Conservation (phyloP, 768 basidiomycete genomes). For the Lentinula sp. region DNA sequence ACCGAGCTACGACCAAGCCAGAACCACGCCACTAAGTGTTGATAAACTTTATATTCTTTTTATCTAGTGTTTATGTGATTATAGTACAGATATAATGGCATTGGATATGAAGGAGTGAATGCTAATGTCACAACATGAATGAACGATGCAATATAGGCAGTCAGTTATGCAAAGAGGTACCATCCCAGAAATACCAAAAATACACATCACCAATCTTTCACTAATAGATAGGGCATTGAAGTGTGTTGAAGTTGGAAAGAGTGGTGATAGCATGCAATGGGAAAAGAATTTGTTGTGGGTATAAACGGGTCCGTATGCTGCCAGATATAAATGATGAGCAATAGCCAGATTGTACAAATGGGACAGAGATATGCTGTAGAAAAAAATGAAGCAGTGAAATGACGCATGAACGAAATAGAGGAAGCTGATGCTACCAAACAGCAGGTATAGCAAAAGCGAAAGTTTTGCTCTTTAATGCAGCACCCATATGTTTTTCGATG, state of each 20-base stretch:
- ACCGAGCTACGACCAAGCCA: too few relatives aligned
- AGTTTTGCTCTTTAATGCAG: conserved; percentile 54
- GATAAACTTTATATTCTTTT: not conserved
- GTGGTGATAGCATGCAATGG: conserved; percentile 8
- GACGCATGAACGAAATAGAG: conserved; percentile 15
- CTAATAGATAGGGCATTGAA: conserved; percentile 5
- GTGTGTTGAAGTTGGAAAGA: not conserved
- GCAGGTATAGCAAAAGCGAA: conserved; percentile 59
- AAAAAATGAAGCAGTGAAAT: conserved; percentile 14
- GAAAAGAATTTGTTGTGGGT: conserved; percentile 6
- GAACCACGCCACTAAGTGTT: not conserved
- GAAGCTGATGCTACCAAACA: conserved; percentile 42
- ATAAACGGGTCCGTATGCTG: conserved; percentile 9
- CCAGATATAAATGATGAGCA: not conserved
- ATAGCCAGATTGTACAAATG: conserved; percentile 1
- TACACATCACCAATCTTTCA: conserved; percentile 2
- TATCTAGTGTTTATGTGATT: not conserved
- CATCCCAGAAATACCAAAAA: conserved; percentile 8
- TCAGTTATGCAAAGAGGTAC: conserved; percentile 7
- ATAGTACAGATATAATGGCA: not conserved
- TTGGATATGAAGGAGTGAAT: not conserved
- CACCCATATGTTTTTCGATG: conserved; percentile 23
- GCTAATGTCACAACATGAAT: conserved; percentile 3
- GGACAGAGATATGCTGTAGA: conserved; percentile 9
- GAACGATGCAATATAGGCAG: not conserved